These are phyloP conservation scores for Sphaerulina musiva DNA, from an alignment of 2,329 filamentous ascomycete genomes.

Conservation along the genomic window DNA sequence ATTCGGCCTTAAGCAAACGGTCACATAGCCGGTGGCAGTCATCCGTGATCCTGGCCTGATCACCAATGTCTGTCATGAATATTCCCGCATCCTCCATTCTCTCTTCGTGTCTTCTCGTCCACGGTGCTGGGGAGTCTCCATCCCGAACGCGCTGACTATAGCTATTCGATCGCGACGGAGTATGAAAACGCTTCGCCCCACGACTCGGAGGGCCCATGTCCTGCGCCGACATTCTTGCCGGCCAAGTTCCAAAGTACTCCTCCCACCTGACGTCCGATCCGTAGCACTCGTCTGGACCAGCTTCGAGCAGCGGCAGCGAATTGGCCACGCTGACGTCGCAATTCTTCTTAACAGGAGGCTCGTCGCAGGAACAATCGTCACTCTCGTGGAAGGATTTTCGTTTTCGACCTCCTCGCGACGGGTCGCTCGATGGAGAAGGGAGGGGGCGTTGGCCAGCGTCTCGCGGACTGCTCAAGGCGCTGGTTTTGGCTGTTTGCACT, in stretches of 20 bases:
- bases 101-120: constrained; percentile 13
- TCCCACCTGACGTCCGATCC: constrained; percentile 1
- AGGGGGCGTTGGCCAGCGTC: too few species aligned
- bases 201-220: not conserved
- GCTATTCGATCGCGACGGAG: not conserved
- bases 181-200: not conserved
- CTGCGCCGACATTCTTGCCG: not conserved
- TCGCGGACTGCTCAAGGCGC: too few species aligned
- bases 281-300: not conserved
- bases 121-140: constrained; percentile 11
- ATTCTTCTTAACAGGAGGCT: too few species aligned
- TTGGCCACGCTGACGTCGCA: too few species aligned
- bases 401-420: too few species aligned
- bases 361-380: too few species aligned
- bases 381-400: too few species aligned
- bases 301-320: too few species aligned
- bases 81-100: constrained; percentile 14
- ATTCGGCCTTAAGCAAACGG: not conserved
- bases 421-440: too few species aligned
- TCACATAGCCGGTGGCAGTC: constrained; percentile 9
- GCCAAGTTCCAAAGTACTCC: constrained; percentile 9
- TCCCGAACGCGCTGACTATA: constrained; percentile 14
- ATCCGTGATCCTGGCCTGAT: constrained; percentile 4
- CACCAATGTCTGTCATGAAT: constrained; percentile 8
- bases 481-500: too few species aligned